phyloP scores from a whole-genome alignment of 257 asterid species.

The Primulina tabacum region DNA sequence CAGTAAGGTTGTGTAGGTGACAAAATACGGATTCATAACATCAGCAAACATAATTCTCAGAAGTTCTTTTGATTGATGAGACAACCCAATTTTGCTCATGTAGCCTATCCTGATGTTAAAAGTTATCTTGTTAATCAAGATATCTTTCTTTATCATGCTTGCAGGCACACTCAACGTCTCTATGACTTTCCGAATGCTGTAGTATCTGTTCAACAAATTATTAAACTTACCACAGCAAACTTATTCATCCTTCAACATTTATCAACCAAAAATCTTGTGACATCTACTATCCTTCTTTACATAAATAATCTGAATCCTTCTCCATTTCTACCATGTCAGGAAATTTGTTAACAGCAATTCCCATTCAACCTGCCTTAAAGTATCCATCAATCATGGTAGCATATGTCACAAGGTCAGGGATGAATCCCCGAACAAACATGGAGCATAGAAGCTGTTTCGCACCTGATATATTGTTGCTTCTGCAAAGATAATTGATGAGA shows the following conservation, averaged over 20 bases:
- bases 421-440: slow-evolving; percentile 73
- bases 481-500: slow-evolving; percentile 54
- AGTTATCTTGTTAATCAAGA: slow-evolving; percentile 44
- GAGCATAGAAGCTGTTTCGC: slow-evolving; percentile 56
- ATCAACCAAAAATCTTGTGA: slow-evolving; percentile 36
- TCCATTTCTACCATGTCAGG: slow-evolving; percentile 43
- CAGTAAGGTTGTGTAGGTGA: slow-evolving; percentile 55
- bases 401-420: slow-evolving; percentile 62
- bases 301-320: slow-evolving; percentile 61
- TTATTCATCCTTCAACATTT: slow-evolving; percentile 42
- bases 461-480: slow-evolving; percentile 40
- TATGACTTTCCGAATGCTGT: slow-evolving; percentile 29
- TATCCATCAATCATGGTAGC: slow-evolving; percentile 66
- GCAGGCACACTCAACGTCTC: slow-evolving; percentile 49
- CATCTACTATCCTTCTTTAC: slow-evolving; percentile 45
- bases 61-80: slow-evolving; percentile 51
- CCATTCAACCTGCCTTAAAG: slow-evolving; percentile 43
- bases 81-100: slow-evolving; percentile 46
- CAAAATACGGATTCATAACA: slow-evolving; percentile 46
- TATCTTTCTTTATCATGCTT: slow-evolving; percentile 47
- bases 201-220: slow-evolving; percentile 56
- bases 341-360: slow-evolving; percentile 44
- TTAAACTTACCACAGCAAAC: slow-evolving; percentile 48
- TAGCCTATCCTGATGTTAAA: slow-evolving; percentile 57
- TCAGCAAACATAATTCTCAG: slow-evolving; percentile 41